These are phyloP conservation scores for Tolypocladium amazonense DNA, from an alignment of 2,329 filamentous ascomycete genomes.

Conservation along the genomic window DNA sequence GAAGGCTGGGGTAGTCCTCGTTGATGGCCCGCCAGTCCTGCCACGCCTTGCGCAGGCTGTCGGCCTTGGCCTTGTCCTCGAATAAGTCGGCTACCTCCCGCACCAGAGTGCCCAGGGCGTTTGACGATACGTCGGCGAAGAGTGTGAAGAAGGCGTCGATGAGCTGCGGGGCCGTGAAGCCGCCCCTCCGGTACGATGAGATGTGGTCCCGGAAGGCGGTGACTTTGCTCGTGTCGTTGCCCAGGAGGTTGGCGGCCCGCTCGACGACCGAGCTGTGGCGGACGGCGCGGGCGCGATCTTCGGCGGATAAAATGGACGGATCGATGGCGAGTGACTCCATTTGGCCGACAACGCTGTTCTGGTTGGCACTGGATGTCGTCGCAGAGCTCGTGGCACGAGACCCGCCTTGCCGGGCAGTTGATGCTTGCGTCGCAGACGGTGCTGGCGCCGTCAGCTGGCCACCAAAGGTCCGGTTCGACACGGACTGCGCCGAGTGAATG, in stretches of 20 bases:
- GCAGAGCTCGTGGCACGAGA: background rate
- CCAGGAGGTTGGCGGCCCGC: conserved; percentile 70
- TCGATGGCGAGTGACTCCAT: conserved; percentile 37
- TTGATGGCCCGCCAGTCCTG: conserved; percentile 93
- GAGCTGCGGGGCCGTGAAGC: conserved; percentile 62
- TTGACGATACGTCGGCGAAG: conserved; percentile 67
- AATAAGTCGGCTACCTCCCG: conserved; percentile 90
- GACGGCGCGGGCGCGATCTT: conserved; percentile 70
- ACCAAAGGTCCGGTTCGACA: conserved; percentile 72
- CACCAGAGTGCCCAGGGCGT: conserved; percentile 76
- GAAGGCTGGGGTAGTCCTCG: conserved; percentile 86
- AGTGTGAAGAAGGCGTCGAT: conserved; percentile 82
- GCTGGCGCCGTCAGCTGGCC: conserved; percentile 56
- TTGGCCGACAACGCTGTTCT: background rate
- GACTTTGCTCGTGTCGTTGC: conserved; percentile 66
- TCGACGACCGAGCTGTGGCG: conserved; percentile 80
- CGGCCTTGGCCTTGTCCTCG: conserved; percentile 67
- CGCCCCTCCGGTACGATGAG: conserved; percentile 62
- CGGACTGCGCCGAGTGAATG: conserved; percentile 77
- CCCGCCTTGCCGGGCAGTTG: conserved; percentile 8
- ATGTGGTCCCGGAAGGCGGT: conserved; percentile 68
- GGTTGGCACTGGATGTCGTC: conserved; percentile 3
- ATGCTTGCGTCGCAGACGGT: conserved; percentile 4
- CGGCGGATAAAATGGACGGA: conserved; percentile 48
- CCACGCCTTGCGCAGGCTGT: conserved; percentile 72